Conservation (phyloP, 179 eudicot species). For the Patellifolia procumbens region DNA sequence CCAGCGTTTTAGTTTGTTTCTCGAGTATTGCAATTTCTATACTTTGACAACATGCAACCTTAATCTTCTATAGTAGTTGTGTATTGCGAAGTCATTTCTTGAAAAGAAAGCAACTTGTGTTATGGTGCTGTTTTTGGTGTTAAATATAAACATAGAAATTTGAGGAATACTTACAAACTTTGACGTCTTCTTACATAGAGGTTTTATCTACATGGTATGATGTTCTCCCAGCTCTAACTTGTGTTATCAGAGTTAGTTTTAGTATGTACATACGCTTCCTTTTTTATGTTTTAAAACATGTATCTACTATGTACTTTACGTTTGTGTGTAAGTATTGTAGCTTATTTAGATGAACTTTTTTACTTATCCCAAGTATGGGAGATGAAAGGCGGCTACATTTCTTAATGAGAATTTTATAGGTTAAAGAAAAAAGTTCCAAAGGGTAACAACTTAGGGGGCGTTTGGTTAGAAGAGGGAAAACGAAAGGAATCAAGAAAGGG, state of each 20-base stretch:
- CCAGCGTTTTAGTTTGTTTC: background rate
- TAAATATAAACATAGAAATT: background rate
- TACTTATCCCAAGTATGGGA: background rate
- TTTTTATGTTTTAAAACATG: background rate
- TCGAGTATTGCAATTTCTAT: background rate
- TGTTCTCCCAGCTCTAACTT: background rate
- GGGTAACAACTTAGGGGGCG: no score
- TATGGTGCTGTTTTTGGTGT: background rate
- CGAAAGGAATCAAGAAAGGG: no score
- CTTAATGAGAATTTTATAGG: background rate
- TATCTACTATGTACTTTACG: background rate
- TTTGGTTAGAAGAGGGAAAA: no score
- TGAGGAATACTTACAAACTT: background rate
- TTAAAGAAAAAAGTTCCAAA: background rate
- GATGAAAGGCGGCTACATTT: background rate
- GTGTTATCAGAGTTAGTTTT: background rate
- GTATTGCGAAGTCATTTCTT: background rate
- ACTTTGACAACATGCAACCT: slow-evolving; percentile 11
- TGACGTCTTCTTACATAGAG: background rate
- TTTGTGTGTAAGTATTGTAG: background rate
- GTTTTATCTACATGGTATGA: background rate
- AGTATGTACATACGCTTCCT: background rate
- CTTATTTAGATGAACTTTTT: background rate
- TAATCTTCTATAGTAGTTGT: slow-evolving; percentile 1
- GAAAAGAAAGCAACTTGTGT: background rate